Evolutionary conservation across 306 rosid species (phyloP), one percentile per base, ranked within the genome.

Genomic region (Prunus fruticosa): DNA sequence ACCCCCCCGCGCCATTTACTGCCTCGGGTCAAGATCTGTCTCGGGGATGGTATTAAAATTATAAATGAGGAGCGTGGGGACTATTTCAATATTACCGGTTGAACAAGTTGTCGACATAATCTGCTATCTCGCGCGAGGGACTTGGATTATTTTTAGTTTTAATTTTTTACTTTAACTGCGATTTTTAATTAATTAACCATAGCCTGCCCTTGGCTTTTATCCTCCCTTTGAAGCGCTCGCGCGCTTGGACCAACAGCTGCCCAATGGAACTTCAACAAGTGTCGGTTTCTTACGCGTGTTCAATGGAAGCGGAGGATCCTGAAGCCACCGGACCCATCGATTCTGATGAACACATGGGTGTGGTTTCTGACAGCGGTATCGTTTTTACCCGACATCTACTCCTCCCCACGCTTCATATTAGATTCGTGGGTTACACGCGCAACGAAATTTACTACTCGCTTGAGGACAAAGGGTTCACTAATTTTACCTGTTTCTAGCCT

Each of bases 201-300:
- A 22, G 78, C 30, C 34, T 23, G 74, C 61, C 67, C 30, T 28
- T 2, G 22, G 56, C 75, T 47, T 58, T 60, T 60, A 27, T 1
- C 18, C 32, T 12, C 68, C 74, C 60, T 56, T 78, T 73, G 86
- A 82, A 82, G 22, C 80, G 86, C 67, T 77, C 81, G 86, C 62
- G 73, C 81, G 3, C 53, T 67, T 58, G 60, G 72, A 73, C 79
- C 34, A 43, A 66, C 14, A 0, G 73, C 61, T 14, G 65, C 16
- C 82, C 43, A 68, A 52, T 73, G 3, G 30, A 3, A 3, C 2
- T 8, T 11, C 54, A 15, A 65, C 86, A 74, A 82, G 77, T 53
- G 77, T 16, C 10, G n/a, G 2, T 23, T 9, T 3, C 45, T 8
- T 45, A 74, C 74, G 74, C 86, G 80, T 46, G 23, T 80, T 38